Conservation (phyloP, 192 early-diverging fungal genomes). For the Pilaira anomala region DNA sequence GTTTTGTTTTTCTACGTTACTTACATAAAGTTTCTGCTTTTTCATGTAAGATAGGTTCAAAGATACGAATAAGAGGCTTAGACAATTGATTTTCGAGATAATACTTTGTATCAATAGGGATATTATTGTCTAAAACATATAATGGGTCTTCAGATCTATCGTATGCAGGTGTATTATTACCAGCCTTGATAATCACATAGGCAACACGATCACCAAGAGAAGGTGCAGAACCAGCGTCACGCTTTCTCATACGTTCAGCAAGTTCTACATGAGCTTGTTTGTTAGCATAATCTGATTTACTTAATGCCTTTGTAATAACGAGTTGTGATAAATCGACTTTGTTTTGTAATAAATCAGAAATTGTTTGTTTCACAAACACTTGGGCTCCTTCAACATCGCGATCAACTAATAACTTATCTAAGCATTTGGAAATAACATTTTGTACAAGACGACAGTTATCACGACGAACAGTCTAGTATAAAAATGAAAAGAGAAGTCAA, state of each 20-base stretch:
- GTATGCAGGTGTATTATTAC: conserved; percentile 84
- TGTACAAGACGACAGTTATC: conserved; percentile 93
- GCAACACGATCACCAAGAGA: conserved; percentile 94
- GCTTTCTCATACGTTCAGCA: conserved; percentile 93
- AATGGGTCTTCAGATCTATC: conserved; percentile 98
- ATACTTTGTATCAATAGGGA: conserved; percentile 95
- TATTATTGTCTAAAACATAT: conserved; percentile 96
- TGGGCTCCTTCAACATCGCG: conserved; percentile 83
- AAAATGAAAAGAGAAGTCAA: too few relatives aligned
- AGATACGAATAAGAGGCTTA: conserved; percentile 90
- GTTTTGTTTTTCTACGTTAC: conserved; percentile 17
- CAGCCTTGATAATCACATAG: conserved; percentile 90
- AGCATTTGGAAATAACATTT: conserved; percentile 87
- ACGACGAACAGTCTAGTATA: conserved; percentile 82
- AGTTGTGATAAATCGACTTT: conserved; percentile 95
- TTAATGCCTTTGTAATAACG: conserved; percentile 93
- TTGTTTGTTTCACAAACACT: conserved; percentile 81
- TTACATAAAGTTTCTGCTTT: conserved; percentile 79
- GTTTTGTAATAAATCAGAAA: conserved; percentile 92
- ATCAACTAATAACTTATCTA: conserved; percentile 89
- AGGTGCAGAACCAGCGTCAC: conserved; percentile 96
- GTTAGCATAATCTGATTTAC: conserved; percentile 90
- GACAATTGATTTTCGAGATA: conserved; percentile 96
- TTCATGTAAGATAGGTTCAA: conserved; percentile 93
- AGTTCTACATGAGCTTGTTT: conserved; percentile 97